Base-by-base conservation (phyloP, 192 early-diverging fungal species). In the Chytriomyces sp. region DNA sequence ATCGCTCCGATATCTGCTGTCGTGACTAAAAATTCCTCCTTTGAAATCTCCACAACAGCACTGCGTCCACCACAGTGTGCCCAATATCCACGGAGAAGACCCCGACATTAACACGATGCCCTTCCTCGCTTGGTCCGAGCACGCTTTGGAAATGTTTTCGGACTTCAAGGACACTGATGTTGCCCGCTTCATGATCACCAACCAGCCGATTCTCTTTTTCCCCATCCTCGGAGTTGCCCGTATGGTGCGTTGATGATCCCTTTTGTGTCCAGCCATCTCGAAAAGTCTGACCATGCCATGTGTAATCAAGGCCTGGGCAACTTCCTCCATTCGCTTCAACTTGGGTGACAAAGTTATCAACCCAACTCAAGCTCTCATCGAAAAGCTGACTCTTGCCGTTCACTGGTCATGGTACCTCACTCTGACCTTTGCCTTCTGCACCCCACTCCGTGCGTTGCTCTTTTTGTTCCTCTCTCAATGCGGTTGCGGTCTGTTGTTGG, bases 91-190 rank as follows among this genome's bases (percentile, higher is more conserved):
- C 77, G 82, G 82, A 5, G 85, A 90, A 47, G 94, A 95, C 88
- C 94, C 94, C 53, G 94, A 95, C 80, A 95, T 95, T 70, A 84
- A 91, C 82, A 95, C 94, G 10, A 86, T 92, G 77, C 94, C 94
- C 44, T 82, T 92, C 45, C 85, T 95, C 61, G 90, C 91, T 64
- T 95, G 94, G 93, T 87, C 86, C 62, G 86, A 87, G 71, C 82
- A 87, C 76, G 82, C 87, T 67, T 79, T 88, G 18, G 87, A 91
- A 45, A 72, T 81, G 28, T 89, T 87, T 67, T 57, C 62, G 64
- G 86, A 87, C 79, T n/a, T 89, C 9, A 63, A 72, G 53, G 82
- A 87, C 67, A 76, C 76, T 45, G 67, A 80, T 48, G 76, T 91
- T 49, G 76, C 85, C n/a, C 82, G 87, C 8, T 92, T 94, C 82